Evolutionary conservation across 495 filamentous ascomycete species (phyloP).

Genomic region (Tuber indicum): DNA sequence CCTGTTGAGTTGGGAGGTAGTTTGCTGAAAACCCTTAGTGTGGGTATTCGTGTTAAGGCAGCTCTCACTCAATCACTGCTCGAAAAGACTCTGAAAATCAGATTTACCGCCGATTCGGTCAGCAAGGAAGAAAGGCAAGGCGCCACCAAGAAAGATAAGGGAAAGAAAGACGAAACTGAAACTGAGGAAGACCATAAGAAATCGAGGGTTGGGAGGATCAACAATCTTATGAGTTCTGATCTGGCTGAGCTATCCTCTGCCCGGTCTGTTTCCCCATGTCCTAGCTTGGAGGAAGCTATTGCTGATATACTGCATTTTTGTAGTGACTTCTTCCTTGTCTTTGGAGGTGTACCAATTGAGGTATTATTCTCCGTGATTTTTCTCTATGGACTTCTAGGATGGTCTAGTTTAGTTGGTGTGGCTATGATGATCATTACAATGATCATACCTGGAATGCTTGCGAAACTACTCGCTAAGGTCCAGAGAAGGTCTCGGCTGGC

Average conservation of each 20-base stretch:
- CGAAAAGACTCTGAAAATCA: constrained; percentile 38
- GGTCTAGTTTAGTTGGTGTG: constrained; percentile 39
- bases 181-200: constrained; percentile 9
- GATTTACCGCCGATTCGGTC: constrained; percentile 30
- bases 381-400: constrained; percentile 39
- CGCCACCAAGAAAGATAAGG: not conserved
- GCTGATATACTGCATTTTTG: not conserved
- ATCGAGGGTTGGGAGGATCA: constrained; percentile 24
- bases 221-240: constrained; percentile 31
- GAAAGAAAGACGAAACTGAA: constrained; percentile 5
- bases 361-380: constrained; percentile 36
- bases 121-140: constrained; percentile 17
- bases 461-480: constrained; percentile 26
- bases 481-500: constrained; percentile 27
- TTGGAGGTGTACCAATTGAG: constrained; percentile 38
- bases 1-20: not conserved
- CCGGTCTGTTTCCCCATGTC: constrained; percentile 4
- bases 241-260: constrained; percentile 23
- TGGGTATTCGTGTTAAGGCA: constrained; percentile 37
- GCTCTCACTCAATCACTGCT: constrained; percentile 38
- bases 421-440: constrained; percentile 38
- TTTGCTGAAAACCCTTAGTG: constrained; percentile 14
- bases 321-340: constrained; percentile 39
- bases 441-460: constrained; percentile 28
- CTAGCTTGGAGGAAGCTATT: not conserved